Conservation (phyloP, 2,329 filamentous ascomycete genomes). For the Allantophomopsis lycopodina region DNA sequence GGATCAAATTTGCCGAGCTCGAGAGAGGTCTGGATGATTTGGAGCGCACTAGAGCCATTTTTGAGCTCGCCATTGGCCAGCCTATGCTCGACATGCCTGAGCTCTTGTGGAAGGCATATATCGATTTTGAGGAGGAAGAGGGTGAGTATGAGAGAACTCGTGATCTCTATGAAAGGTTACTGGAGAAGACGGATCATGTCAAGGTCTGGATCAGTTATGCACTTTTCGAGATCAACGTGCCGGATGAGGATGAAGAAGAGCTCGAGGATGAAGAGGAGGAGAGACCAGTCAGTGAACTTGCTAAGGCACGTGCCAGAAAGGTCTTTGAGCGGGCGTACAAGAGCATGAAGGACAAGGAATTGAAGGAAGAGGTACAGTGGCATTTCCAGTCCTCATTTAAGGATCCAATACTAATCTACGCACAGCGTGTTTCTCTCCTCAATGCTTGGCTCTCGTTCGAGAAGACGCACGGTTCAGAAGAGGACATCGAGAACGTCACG, state of each 20-base stretch:
- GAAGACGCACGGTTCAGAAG: conserved; percentile 61
- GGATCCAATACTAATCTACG: not conserved
- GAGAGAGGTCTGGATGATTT: conserved; percentile 85
- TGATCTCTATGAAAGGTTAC: conserved; percentile 73
- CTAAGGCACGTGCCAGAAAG: conserved; percentile 67
- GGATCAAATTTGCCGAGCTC: conserved; percentile 92
- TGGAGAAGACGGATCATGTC: conserved; percentile 94
- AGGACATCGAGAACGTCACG: conserved; percentile 71
- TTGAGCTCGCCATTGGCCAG: conserved; percentile 78
- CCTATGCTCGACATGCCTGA: conserved; percentile 90
- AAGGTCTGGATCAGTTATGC: conserved; percentile 99
- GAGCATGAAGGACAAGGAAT: conserved; percentile 75
- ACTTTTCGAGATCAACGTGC: conserved; percentile 94
- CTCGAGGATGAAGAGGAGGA: conserved; percentile 38
- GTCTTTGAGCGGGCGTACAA: conserved; percentile 80
- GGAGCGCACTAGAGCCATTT: conserved; percentile 79
- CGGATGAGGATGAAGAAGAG: conserved; percentile 55
- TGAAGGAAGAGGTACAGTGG: conserved; percentile 64
- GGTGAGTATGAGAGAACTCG: conserved; percentile 78
- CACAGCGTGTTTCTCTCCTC: conserved; percentile 68
- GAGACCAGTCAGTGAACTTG: conserved; percentile 62
- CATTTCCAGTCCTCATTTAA: not conserved
- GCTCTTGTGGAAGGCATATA: conserved; percentile 93
- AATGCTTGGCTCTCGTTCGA: conserved; percentile 92
- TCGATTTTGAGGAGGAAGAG: conserved; percentile 96